A percentile compares a stretch with the other conserved stretches of the same genome.
Evolutionary conservation across 1,284 basidiomycete species (phyloP).

Genomic region (Earliella scabrosa): DNA sequence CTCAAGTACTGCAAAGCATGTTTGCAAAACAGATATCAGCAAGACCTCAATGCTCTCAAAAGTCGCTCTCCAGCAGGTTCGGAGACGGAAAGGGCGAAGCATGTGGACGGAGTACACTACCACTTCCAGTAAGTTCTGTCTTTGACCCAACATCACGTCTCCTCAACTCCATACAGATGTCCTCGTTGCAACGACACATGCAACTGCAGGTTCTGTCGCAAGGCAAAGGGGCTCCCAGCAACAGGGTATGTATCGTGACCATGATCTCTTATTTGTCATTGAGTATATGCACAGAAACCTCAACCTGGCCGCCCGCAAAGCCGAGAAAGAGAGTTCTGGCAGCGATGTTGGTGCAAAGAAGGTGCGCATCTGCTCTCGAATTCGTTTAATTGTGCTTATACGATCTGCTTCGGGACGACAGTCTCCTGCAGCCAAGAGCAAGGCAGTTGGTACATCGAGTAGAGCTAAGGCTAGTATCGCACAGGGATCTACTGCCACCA

Average conservation of each 20-base stretch:
- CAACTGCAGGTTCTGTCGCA: slow-evolving; percentile 68
- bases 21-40: slow-evolving; percentile 66
- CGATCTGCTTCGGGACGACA: neutral
- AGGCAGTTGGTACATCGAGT: no score
- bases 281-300: slow-evolving; percentile 38
- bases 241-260: slow-evolving; percentile 47
- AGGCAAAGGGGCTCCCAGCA: slow-evolving; percentile 59
- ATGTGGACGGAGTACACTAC: slow-evolving; percentile 47
- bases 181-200: slow-evolving; percentile 68
- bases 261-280: neutral
- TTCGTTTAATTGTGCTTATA: neutral
- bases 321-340: slow-evolving; percentile 24
- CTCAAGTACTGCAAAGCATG: slow-evolving; percentile 67
- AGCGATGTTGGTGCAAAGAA: neutral
- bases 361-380: neutral
- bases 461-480: no score
- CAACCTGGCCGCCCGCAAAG: slow-evolving; percentile 38
- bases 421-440: no score
- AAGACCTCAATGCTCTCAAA: slow-evolving; percentile 54
- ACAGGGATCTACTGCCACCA: no score
- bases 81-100: slow-evolving; percentile 33
- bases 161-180: slow-evolving; percentile 49
- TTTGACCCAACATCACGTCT: neutral
- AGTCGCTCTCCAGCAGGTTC: slow-evolving; percentile 25
- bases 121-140: slow-evolving; percentile 53